phyloP scores from a whole-genome alignment of 1,284 basidiomycete genomes.

The Marasmius sp. region DNA sequence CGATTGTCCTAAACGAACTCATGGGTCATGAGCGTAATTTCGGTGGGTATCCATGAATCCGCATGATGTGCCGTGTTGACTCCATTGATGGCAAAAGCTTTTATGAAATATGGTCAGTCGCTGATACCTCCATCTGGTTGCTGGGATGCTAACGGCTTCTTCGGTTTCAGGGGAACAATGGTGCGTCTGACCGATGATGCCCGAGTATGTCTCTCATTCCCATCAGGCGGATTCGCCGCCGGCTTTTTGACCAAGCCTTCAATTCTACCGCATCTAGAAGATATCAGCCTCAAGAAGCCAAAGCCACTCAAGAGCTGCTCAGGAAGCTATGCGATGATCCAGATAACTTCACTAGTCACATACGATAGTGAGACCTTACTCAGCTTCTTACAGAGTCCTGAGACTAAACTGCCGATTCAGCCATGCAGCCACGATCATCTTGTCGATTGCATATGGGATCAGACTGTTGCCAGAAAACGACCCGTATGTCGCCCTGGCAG shows the following conservation, averaged over 20 bases:
- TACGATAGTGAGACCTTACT: not conserved
- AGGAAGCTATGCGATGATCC: not conserved
- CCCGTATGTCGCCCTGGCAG: constrained; percentile 10
- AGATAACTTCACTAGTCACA: not conserved
- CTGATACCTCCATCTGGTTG: not conserved
- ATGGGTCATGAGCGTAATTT: constrained; percentile 1
- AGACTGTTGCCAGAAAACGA: constrained; percentile 13
- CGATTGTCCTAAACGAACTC: not conserved
- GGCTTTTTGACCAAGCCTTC: not conserved
- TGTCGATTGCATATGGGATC: constrained; percentile 10
- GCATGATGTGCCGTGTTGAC: not conserved
- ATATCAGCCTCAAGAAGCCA: not conserved
- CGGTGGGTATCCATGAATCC: not conserved
- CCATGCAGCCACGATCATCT: not conserved
- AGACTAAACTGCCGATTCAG: not conserved
- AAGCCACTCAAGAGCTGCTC: not conserved
- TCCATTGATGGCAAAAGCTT: not conserved
- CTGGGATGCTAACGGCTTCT: not conserved
- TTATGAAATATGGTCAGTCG: not conserved
- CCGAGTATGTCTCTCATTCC: not conserved
- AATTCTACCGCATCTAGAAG: not conserved
- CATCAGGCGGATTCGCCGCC: not conserved
- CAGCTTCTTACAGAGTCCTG: not conserved
- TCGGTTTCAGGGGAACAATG: not conserved
- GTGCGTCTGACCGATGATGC: not conserved